Evolutionary conservation across 2,329 filamentous ascomycete genomes (phyloP).

Genomic region (Epichloe typhina): DNA sequence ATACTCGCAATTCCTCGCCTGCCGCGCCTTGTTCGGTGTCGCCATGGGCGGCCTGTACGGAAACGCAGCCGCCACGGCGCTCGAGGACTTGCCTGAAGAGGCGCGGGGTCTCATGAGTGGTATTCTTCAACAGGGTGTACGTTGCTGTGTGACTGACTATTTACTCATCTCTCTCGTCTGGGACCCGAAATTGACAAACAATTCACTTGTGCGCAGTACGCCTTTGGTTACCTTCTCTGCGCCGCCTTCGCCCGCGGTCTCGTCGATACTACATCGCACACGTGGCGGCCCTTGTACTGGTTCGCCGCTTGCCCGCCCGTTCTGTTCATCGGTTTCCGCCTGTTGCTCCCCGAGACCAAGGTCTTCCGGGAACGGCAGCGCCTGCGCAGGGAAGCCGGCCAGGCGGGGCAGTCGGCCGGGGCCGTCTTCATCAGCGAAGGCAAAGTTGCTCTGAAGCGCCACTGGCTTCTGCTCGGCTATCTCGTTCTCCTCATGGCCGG

Average conservation of each 20-base stretch:
- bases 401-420: constrained; percentile 27
- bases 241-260: constrained; percentile 50
- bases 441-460: constrained; percentile 61
- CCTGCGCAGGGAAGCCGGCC: constrained; percentile 35
- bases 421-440: constrained; percentile 59
- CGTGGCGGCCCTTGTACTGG: constrained; percentile 81
- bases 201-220: constrained; percentile 29
- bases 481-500: constrained; percentile 78
- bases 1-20: constrained; percentile 59
- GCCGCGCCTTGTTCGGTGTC: constrained; percentile 62
- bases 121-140: constrained; percentile 57
- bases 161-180: not conserved
- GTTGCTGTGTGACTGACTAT: constrained; percentile 7
- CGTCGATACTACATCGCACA: constrained; percentile 62
- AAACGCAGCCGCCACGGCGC: constrained; percentile 64
- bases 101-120: constrained; percentile 63
- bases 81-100: constrained; percentile 58
- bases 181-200: too few species aligned
- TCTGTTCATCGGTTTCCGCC: constrained; percentile 66
- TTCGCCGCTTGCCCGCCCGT: constrained; percentile 73
- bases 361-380: constrained; percentile 55
- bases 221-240: constrained; percentile 49
- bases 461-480: constrained; percentile 72
- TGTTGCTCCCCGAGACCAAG: constrained; percentile 67
- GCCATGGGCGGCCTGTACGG: constrained; percentile 76